These are phyloP conservation scores for Phallus indusiatus DNA, from an alignment of 768 basidiomycete genomes.

Conservation along the genomic window DNA sequence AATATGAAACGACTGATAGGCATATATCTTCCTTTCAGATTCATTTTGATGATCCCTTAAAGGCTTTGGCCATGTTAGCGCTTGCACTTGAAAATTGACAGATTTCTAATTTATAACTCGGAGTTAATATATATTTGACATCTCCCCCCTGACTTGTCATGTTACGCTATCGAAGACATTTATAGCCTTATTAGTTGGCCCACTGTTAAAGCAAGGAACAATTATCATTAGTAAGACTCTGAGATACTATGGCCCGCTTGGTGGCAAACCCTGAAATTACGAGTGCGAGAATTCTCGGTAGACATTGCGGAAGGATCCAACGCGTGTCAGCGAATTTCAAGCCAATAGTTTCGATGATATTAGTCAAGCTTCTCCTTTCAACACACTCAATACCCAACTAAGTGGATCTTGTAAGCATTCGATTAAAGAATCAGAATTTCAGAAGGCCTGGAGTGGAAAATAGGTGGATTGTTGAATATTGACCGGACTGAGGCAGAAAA, in stretches of 20 bases:
- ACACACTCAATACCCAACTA: not conserved
- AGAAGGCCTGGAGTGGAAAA: not conserved
- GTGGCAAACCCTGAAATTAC: too few species aligned
- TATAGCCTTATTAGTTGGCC: too few species aligned
- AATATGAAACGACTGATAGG: not conserved
- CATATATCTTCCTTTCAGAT: not conserved
- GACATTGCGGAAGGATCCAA: too few species aligned
- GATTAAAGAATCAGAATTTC: not conserved
- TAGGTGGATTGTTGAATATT: not conserved
- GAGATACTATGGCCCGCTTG: too few species aligned
- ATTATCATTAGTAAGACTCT: too few species aligned
- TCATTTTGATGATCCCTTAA: constrained; percentile 3
- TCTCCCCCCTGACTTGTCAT: too few species aligned
- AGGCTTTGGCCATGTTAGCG: constrained; percentile 1
- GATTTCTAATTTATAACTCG: too few species aligned
- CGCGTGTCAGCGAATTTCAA: not conserved
- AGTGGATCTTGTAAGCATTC: not conserved
- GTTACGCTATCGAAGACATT: too few species aligned
- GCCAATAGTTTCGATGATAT: not conserved
- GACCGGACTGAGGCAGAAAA: not conserved
- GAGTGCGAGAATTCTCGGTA: too few species aligned
- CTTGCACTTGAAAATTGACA: not conserved
- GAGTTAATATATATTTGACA: too few species aligned
- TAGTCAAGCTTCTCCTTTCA: not conserved
- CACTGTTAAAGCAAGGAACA: too few species aligned